Conservation (phyloP, 768 basidiomycete genomes). For the Calocybe cyanea region DNA sequence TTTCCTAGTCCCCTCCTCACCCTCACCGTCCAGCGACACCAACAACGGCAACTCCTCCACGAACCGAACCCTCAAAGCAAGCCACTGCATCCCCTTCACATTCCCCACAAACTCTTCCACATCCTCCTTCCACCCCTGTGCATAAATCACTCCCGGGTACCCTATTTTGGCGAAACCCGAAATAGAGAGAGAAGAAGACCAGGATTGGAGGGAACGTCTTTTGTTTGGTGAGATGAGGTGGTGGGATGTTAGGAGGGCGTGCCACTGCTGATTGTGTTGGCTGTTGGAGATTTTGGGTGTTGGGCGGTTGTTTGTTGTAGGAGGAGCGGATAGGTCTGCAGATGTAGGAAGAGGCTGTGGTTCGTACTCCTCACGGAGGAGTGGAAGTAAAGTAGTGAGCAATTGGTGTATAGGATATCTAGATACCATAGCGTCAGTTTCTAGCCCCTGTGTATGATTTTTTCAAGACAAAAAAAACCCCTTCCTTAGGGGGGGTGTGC, state of each 20-base stretch:
- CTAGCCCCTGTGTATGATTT: too few relatives aligned
- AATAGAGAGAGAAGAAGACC: conserved; percentile 51
- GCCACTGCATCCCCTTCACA: conserved; percentile 76
- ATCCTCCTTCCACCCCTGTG: conserved; percentile 46
- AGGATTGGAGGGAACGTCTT: conserved; percentile 51
- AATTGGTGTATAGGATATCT: conserved; percentile 65
- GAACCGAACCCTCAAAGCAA: conserved; percentile 63
- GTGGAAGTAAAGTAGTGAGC: conserved; percentile 54
- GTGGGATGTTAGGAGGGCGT: conserved; percentile 71
- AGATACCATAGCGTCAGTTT: too few relatives aligned
- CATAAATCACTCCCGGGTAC: conserved; percentile 74
- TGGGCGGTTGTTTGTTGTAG: too few relatives aligned
- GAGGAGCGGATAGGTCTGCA: too few relatives aligned
- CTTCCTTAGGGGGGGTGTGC: too few relatives aligned
- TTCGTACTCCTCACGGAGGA: conserved; percentile 40
- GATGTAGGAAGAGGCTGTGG: neutral
- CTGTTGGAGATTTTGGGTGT: too few relatives aligned
- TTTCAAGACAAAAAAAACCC: too few relatives aligned
- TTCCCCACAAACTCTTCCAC: conserved; percentile 64
- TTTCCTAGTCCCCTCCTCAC: conserved; percentile 37
- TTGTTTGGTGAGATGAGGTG: conserved; percentile 65
- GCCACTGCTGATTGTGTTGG: conserved; percentile 27
- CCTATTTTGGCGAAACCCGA: conserved; percentile 72
- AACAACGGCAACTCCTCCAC: conserved; percentile 37
- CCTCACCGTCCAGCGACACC: conserved; percentile 4